Percentiles rank a stretch among this genome's conserved stretches.
Evolutionary conservation across 352 stramenopile species (phyloP).

Genomic region (Phytophthora capsici): DNA sequence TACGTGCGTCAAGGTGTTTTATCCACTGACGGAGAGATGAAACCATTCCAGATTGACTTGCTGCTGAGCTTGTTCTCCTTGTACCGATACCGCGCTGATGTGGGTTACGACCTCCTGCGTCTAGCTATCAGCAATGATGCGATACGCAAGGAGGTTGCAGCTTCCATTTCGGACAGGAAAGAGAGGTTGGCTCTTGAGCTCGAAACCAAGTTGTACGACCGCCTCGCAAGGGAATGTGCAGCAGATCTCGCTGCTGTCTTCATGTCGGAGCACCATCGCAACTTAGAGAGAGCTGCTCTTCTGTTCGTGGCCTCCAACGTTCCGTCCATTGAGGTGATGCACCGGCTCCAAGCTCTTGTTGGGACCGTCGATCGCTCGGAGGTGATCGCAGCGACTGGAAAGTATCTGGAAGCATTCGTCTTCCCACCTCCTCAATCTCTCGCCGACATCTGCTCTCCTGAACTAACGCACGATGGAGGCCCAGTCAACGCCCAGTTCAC

Average conservation of each 20-base stretch:
- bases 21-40: conserved; percentile 32
- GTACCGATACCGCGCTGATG: conserved; percentile 86
- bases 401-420: conserved; percentile 82
- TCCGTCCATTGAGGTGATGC: conserved; percentile 58
- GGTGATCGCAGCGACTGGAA: conserved; percentile 60
- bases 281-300: conserved; percentile 67
- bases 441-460: conserved; percentile 23
- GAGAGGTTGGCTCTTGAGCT: conserved; percentile 65
- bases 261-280: conserved; percentile 53
- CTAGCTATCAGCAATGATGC: conserved; percentile 31
- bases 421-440: conserved; percentile 56
- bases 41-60: conserved; percentile 71
- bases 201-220: conserved; percentile 80
- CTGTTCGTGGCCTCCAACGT: conserved; percentile 81
- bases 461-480: conserved; percentile 16
- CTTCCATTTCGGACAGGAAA: conserved; percentile 42
- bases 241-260: conserved; percentile 70
- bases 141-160: conserved; percentile 15
- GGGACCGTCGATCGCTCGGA: conserved; percentile 49
- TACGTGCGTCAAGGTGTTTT: conserved; percentile 56
- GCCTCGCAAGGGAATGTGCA: conserved; percentile 71
- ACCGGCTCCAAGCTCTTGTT: conserved; percentile 58
- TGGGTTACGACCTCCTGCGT: conserved; percentile 61
- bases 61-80: conserved; percentile 84
- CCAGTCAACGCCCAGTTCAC: conserved; percentile 51